These are phyloP conservation scores for Shiraia bambusicola DNA, from an alignment of 2,329 filamentous ascomycete species.

Conservation along the genomic window DNA sequence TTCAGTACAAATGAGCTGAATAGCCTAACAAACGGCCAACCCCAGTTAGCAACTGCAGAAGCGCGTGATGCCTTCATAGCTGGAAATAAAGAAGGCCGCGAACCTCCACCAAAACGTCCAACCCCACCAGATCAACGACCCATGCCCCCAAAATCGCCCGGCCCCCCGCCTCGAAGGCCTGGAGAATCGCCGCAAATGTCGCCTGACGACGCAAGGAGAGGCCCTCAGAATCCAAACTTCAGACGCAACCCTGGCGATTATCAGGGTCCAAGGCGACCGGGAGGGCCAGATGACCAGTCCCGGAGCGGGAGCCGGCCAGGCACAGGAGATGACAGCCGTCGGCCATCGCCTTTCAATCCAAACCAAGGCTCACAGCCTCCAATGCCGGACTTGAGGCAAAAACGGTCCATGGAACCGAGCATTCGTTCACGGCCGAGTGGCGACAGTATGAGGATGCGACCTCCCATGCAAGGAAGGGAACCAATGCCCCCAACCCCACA, in stretches of 20 bases:
- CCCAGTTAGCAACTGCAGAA: slow-evolving; percentile 34
- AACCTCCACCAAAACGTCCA: slow-evolving; percentile 16
- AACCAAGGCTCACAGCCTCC: slow-evolving; percentile 23
- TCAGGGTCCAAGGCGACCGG: slow-evolving; percentile 22
- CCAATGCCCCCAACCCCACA: slow-evolving; percentile 30
- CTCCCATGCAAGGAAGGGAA: slow-evolving; percentile 31
- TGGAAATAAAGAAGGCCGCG: slow-evolving; percentile 8
- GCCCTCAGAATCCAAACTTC: slow-evolving; percentile 23
- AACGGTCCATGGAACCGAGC: slow-evolving; percentile 38
- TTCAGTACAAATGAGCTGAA: slow-evolving; percentile 81
- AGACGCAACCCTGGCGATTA: slow-evolving; percentile 24
- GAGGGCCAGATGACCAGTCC: slow-evolving; percentile 19
- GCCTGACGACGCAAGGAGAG: slow-evolving; percentile 19
- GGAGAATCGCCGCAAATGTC: slow-evolving; percentile 17
- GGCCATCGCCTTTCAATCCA: slow-evolving; percentile 25
- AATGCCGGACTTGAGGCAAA: slow-evolving; percentile 32
- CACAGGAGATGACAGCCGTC: slow-evolving; percentile 34
- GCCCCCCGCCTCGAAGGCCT: slow-evolving; percentile 22
- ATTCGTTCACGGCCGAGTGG: slow-evolving; percentile 39
- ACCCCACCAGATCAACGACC: slow-evolving; percentile 19
- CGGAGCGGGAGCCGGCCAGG: slow-evolving; percentile 25
- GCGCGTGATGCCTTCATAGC: slow-evolving; percentile 22
- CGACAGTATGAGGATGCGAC: slow-evolving; percentile 38
- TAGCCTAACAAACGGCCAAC: slow-evolving; percentile 63
- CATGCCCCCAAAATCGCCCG: slow-evolving; percentile 25